A percentile compares a stretch with the other conserved stretches of the same genome.
Conservation (phyloP, 306 rosid genomes). For the Prinsepia uniflora region DNA sequence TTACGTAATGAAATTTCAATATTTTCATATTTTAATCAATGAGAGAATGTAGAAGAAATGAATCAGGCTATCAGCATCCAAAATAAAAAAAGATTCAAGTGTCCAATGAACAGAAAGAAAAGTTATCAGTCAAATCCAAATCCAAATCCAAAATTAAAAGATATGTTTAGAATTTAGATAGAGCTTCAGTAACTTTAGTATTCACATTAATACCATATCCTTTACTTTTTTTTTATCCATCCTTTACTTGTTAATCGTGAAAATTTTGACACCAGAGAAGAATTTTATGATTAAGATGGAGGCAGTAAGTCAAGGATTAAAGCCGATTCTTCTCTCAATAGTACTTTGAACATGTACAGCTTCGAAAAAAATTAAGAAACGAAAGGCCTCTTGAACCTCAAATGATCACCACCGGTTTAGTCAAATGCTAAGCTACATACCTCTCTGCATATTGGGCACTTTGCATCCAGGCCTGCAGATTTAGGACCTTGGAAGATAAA, state of each 20-base stretch:
- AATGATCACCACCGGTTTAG: background rate
- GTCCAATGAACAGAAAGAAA: background rate
- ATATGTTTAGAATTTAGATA: background rate
- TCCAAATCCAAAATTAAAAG: background rate
- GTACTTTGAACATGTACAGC: background rate
- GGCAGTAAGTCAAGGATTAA: background rate
- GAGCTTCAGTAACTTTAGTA: background rate
- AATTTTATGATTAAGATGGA: constrained; percentile 1
- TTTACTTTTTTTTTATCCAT: too few relatives aligned
- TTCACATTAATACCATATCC: background rate
- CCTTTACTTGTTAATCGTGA: background rate
- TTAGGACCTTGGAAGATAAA: constrained; percentile 72
- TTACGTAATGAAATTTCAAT: background rate
- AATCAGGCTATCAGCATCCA: background rate
- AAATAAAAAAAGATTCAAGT: background rate
- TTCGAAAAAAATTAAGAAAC: background rate
- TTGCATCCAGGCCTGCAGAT: constrained; percentile 53
- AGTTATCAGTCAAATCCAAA: background rate
- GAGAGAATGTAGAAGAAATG: background rate
- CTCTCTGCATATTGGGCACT: constrained; percentile 95
- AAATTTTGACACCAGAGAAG: background rate
- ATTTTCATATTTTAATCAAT: background rate
- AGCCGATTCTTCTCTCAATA: background rate
- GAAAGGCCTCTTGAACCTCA: background rate
- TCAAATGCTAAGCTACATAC: constrained; percentile 35